A percentile compares a stretch with the other conserved stretches of the same genome.
Conservation (phyloP, 768 basidiomycete genomes). For the Mycena floridula region DNA sequence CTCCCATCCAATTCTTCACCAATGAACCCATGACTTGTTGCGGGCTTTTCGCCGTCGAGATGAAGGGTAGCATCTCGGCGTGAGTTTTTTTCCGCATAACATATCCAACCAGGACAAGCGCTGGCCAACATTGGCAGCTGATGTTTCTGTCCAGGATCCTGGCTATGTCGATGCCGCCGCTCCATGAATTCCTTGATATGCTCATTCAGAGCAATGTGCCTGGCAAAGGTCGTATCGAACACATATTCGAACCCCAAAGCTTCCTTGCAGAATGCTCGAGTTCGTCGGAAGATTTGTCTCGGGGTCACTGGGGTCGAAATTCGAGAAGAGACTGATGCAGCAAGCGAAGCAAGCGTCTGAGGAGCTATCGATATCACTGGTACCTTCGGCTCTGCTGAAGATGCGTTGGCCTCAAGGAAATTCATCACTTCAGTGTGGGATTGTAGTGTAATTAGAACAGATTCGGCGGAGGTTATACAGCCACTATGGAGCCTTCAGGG, state of each 20-base stretch:
- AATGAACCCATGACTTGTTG: conserved; percentile 93
- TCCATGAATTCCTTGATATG: conserved; percentile 79
- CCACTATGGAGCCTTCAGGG: conserved; percentile 46
- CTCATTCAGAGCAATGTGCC: conserved; percentile 80
- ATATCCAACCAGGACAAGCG: conserved; percentile 98
- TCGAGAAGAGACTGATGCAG: conserved; percentile 49
- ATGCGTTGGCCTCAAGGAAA: conserved; percentile 58
- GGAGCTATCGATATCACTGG: conserved; percentile 87
- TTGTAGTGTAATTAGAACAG: conserved; percentile 92
- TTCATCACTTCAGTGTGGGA: conserved; percentile 89
- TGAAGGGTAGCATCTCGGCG: conserved; percentile 87
- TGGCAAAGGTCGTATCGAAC: conserved; percentile 92
- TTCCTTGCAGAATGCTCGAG: conserved; percentile 61
- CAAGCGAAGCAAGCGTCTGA: conserved; percentile 78
- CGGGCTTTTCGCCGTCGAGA: conserved; percentile 83
- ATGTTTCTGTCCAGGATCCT: conserved; percentile 8
- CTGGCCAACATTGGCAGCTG: conserved; percentile 88
- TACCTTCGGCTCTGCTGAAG: conserved; percentile 36
- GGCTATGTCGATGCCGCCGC: conserved; percentile 35
- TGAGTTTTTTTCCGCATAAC: conserved; percentile 99
- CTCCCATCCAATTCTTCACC: conserved; percentile 84
- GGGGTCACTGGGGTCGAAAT: conserved; percentile 41
- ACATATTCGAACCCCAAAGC: conserved; percentile 75
- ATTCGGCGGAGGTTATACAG: conserved; percentile 98
- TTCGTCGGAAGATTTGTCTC: conserved; percentile 58